A percentile compares a stretch with the other conserved stretches of the same genome.
Conservation (phyloP, 2,329 filamentous ascomycete species). For the Cladosporium colombiae region DNA sequence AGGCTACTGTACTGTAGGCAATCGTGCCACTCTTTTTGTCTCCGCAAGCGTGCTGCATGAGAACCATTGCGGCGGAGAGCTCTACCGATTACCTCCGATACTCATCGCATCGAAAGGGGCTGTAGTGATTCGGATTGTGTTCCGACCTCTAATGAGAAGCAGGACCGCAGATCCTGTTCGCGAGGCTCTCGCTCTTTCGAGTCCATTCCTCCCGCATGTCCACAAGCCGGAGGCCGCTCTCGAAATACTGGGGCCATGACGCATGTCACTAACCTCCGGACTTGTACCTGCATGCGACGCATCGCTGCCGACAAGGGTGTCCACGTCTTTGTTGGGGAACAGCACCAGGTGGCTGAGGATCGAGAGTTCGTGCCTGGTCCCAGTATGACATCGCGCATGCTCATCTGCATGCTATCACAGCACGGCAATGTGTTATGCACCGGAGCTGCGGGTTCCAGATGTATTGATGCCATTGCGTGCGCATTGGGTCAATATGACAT, state of each 20-base stretch:
- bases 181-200: slow-evolving; percentile 2
- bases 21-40: not conserved
- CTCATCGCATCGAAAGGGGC: not conserved
- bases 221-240: not conserved
- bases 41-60: not conserved
- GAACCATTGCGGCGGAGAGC: not conserved
- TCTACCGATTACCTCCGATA: not conserved
- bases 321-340: slow-evolving; percentile 6
- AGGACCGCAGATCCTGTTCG: not conserved
- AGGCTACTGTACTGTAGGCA: slow-evolving; percentile 7
- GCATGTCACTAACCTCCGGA: not conserved
- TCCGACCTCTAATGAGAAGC: not conserved
- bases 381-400: not conserved
- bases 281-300: slow-evolving; percentile 13
- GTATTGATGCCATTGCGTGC: not conserved
- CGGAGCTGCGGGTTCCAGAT: not conserved
- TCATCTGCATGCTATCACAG: not conserved
- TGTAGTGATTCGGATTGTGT: not conserved
- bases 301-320: not conserved
- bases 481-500: not conserved
- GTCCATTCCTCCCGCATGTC: not conserved
- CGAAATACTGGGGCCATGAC: slow-evolving; percentile 10
- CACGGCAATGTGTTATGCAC: not conserved
- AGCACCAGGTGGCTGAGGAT: slow-evolving; percentile 4
- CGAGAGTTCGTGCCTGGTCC: slow-evolving; percentile 4